Evolutionary conservation across 768 basidiomycete genomes (phyloP).

Genomic region (Thelephora aurantiotincta): DNA sequence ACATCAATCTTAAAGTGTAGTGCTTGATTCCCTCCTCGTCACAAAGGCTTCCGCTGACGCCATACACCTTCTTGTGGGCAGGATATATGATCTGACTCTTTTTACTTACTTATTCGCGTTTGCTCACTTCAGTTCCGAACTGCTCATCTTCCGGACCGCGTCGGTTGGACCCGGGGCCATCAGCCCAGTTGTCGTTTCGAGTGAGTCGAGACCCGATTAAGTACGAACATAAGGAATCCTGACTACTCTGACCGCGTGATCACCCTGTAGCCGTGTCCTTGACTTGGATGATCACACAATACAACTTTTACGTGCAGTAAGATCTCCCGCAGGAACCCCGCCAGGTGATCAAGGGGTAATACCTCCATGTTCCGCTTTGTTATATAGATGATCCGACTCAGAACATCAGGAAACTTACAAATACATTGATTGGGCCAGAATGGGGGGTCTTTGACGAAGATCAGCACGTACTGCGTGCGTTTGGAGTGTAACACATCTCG

Average conservation of each 20-base stretch:
- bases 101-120: conserved; percentile 85
- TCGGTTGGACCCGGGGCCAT: conserved; percentile 44
- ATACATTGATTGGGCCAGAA: neutral
- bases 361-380: neutral
- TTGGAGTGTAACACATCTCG: too few relatives aligned
- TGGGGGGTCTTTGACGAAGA: neutral
- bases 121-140: conserved; percentile 78
- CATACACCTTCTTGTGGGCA: conserved; percentile 16
- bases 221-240: conserved; percentile 1
- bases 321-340: too few relatives aligned
- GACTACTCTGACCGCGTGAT: neutral
- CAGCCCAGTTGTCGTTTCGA: conserved; percentile 72
- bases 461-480: neutral
- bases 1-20: conserved; percentile 76
- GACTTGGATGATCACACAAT: conserved; percentile 78
- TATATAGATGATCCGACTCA: neutral
- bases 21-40: conserved; percentile 6
- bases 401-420: neutral
- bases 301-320: conserved; percentile 54
- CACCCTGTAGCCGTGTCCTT: conserved; percentile 41
- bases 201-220: conserved; percentile 34
- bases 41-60: conserved; percentile 4
- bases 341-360: neutral
- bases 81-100: conserved; percentile 82
- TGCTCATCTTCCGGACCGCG: conserved; percentile 69